phyloP scores from a whole-genome alignment of 2,329 filamentous ascomycete species.

The Talaromyces sp. region DNA sequence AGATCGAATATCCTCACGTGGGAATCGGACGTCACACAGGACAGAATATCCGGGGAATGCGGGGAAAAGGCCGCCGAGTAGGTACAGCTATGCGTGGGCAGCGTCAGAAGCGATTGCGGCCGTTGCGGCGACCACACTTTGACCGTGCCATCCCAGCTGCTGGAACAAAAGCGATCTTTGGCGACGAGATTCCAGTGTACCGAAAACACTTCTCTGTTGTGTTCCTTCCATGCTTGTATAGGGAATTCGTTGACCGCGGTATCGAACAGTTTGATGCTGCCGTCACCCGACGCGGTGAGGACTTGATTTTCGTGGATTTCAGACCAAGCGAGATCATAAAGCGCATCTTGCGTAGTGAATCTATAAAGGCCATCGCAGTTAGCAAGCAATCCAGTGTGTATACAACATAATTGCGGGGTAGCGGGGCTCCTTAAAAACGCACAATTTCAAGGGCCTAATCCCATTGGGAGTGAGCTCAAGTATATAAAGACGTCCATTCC shows the following conservation, averaged over 20 bases:
- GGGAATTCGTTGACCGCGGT: slow-evolving; percentile 75
- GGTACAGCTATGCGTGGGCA: slow-evolving; percentile 88
- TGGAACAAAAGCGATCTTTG: slow-evolving; percentile 85
- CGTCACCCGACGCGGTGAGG: slow-evolving; percentile 82
- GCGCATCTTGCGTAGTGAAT: slow-evolving; percentile 94
- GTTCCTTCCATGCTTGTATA: slow-evolving; percentile 86
- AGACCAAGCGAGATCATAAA: slow-evolving; percentile 93
- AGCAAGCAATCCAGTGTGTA: not conserved
- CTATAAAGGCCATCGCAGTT: slow-evolving; percentile 36
- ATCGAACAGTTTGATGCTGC: slow-evolving; percentile 92
- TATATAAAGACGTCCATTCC: slow-evolving; percentile 81
- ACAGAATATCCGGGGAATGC: slow-evolving; percentile 77
- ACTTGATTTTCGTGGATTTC: slow-evolving; percentile 96
- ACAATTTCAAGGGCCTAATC: slow-evolving; percentile 79
- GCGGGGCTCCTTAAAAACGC: slow-evolving; percentile 19
- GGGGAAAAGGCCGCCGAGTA: slow-evolving; percentile 91
- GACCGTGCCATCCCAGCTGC: slow-evolving; percentile 92
- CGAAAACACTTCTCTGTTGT: slow-evolving; percentile 86
- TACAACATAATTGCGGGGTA: slow-evolving; percentile 3
- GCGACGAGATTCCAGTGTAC: slow-evolving; percentile 87
- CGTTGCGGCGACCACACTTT: slow-evolving; percentile 90
- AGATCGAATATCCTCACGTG: slow-evolving; percentile 89
- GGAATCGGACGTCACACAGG: slow-evolving; percentile 82
- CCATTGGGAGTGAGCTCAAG: slow-evolving; percentile 77
- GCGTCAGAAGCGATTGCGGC: slow-evolving; percentile 67